Conservation (phyloP, 1,284 basidiomycete genomes). For the Athelia psychrophila region DNA sequence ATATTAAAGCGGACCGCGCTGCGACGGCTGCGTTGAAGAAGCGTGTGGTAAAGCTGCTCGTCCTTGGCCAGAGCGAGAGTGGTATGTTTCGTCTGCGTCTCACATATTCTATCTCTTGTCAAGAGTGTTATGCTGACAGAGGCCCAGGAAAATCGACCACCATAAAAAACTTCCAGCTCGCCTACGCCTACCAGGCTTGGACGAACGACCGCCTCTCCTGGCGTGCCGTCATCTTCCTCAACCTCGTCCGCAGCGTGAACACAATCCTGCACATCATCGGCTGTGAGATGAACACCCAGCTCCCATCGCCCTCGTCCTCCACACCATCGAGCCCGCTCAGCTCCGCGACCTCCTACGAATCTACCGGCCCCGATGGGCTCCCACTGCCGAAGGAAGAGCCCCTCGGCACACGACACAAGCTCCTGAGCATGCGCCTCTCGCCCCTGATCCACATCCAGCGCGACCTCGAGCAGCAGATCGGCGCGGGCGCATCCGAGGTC, state of each 20-base stretch:
- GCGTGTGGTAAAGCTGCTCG: slow-evolving; percentile 47
- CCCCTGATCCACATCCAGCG: slow-evolving; percentile 53
- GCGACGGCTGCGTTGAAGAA: slow-evolving; percentile 39
- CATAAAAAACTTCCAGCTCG: slow-evolving; percentile 57
- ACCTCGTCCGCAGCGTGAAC: slow-evolving; percentile 58
- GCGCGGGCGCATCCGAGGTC: slow-evolving; percentile 44
- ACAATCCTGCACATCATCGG: slow-evolving; percentile 51
- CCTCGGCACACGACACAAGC: slow-evolving; percentile 14
- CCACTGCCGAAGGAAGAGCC: slow-evolving; percentile 3
- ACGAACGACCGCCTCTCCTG: slow-evolving; percentile 54
- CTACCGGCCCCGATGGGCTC: slow-evolving; percentile 10
- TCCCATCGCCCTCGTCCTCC: not conserved
- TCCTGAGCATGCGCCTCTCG: slow-evolving; percentile 47
- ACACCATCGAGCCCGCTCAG: not conserved
- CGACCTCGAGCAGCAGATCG: slow-evolving; percentile 50
- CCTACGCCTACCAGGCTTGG: slow-evolving; percentile 51
- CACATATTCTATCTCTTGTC: not conserved
- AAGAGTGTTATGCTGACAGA: not conserved
- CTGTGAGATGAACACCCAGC: slow-evolving; percentile 30
- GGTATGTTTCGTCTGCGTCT: slow-evolving; percentile 42
- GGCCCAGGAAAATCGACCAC: slow-evolving; percentile 66
- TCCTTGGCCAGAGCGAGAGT: slow-evolving; percentile 64
- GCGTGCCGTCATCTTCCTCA: slow-evolving; percentile 65
- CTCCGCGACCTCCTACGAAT: not conserved
- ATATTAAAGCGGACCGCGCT: slow-evolving; percentile 44